Evolutionary conservation across 2,329 filamentous ascomycete species (phyloP).

Genomic region (Grosmannia serpens): DNA sequence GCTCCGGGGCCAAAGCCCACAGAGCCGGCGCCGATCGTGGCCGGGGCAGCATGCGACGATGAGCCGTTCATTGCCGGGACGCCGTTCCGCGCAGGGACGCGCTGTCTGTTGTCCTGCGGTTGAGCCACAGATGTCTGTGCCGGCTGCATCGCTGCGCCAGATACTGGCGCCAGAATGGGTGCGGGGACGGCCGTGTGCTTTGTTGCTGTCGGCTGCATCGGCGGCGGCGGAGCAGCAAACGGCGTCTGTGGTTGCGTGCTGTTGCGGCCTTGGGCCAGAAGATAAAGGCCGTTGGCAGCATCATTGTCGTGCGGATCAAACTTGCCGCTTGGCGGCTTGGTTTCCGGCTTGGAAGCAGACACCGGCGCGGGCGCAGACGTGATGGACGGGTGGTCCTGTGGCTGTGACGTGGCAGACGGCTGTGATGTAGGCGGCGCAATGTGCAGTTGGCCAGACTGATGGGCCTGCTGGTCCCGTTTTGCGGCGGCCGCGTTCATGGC

Average conservation of each 20-base stretch:
- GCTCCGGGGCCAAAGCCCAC: conserved; percentile 36
- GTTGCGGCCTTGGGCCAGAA: conserved; percentile 65
- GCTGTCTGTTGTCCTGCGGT: not conserved
- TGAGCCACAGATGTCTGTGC: not conserved
- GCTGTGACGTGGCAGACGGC: conserved; percentile 34
- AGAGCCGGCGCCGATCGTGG: conserved; percentile 13
- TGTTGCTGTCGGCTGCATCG: conserved; percentile 26
- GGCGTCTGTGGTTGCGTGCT: conserved; percentile 38
- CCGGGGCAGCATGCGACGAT: not conserved
- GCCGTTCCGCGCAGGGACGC: not conserved
- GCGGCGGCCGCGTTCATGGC: conserved; percentile 69
- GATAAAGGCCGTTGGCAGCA: conserved; percentile 85
- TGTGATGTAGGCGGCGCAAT: conserved; percentile 13
- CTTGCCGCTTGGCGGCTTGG: conserved; percentile 46
- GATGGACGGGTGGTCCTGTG: conserved; percentile 37
- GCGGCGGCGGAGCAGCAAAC: conserved; percentile 31
- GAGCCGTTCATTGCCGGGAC: not conserved
- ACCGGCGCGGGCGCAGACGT: conserved; percentile 16
- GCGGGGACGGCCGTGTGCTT: conserved; percentile 27
- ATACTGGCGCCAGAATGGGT: not conserved
- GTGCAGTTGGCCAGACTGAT: conserved; percentile 20
- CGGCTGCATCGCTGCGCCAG: not conserved
- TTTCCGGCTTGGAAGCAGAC: conserved; percentile 30
- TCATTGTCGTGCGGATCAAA: conserved; percentile 90
- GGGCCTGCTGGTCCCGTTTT: conserved; percentile 40